Base-by-base conservation (phyloP, 1,284 basidiomycete genomes). In the Rhodotorula sp. region DNA sequence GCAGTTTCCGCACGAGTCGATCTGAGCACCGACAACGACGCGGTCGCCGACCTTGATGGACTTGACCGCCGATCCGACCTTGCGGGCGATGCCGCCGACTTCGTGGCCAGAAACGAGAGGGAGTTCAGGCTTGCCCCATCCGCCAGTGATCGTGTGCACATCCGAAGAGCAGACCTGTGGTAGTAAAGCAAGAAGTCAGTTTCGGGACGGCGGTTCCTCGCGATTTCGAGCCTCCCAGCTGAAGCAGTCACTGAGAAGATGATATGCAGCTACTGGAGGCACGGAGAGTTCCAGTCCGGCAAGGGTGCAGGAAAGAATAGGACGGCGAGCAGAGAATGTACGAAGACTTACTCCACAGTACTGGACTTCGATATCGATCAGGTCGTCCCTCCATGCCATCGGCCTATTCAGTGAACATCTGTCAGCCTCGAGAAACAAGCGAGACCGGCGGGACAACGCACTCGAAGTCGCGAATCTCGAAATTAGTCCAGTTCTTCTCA, bases 11-110 rank as follows among this genome's bases (percentile, higher is more conserved):
- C 82, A 83, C 20, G 75, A 77, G 71, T 82, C 67, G 48, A 65
- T 33, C 75, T 84, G 83, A 12, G 83, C 83, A 30, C 84, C 84
- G 42, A 85, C 80, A 60, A 83, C 82, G 62, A 81, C 83, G 22
- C 81, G 78, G 75, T 84, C 81, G 56, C 84, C 84, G 48, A 82
- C 81, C 72, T 82, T 80, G 75, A 83, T 71, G n/a, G 61, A 60
- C 45, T 72, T 80, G 67, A 84, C 82, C 55, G 79, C 78, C n/a
- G 74, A 72, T 10, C 84, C 84, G 60, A 83, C 81, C 64, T 80
- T 79, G 54, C 82, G 80, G 60, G 84, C 82, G 44, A 79, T 80
- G 14, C 83, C 84, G 22, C 81, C 78, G 67, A 83, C 80, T 68
- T 84, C 83, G 75, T 84, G 82, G n/a, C 83, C 83, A 10, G 42